phyloP scores from a whole-genome alignment of 2,329 filamentous ascomycete species.

The Sarocladium kiliense region DNA sequence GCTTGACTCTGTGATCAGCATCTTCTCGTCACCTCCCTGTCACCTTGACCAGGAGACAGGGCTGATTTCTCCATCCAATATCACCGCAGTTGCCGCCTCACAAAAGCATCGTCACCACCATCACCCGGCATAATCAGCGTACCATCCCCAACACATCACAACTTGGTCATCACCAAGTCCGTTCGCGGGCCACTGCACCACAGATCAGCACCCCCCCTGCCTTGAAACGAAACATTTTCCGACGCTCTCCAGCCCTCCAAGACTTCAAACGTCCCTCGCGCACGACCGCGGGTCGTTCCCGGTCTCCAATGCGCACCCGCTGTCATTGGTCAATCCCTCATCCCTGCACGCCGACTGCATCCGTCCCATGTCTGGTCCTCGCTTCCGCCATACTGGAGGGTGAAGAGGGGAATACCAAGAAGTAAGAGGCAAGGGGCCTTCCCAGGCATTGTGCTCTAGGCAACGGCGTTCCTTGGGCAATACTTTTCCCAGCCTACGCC shows the following conservation, averaged over 20 bases:
- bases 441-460: background rate
- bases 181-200: conserved; percentile 1
- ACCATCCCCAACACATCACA: background rate
- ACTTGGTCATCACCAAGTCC: background rate
- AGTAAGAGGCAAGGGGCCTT: background rate
- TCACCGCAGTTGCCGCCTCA: too few species aligned
- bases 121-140: background rate
- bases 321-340: conserved; percentile 8
- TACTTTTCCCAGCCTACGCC: background rate
- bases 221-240: conserved; percentile 8
- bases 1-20: background rate
- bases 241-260: background rate
- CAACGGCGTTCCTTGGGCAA: background rate
- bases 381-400: conserved; percentile 4
- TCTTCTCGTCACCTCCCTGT: background rate
- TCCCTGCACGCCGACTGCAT: conserved; percentile 4
- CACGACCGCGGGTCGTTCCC: conserved; percentile 5
- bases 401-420: background rate
- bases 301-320: background rate
- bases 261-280: conserved; percentile 4
- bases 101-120: background rate
- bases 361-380: conserved; percentile 8
- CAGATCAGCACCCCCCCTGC: conserved; percentile 4
- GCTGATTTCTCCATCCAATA: background rate
- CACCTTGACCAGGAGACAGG: background rate